Evolutionary conservation across 768 basidiomycete species (phyloP).

Genomic region (Russula brevipes): DNA sequence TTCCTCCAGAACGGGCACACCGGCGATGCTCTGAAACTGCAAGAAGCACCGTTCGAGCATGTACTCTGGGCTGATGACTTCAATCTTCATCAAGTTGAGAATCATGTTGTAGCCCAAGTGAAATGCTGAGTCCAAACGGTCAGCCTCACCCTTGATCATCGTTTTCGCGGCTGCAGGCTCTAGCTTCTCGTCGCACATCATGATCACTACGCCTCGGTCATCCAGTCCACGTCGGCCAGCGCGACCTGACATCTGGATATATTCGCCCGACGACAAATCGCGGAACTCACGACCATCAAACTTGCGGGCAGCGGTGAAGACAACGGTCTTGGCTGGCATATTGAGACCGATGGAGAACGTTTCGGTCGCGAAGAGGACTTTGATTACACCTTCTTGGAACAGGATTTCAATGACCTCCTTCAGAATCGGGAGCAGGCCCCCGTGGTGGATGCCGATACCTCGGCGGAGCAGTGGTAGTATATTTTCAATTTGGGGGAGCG

Average conservation of each 20-base stretch:
- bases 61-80: slow-evolving; percentile 95
- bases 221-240: slow-evolving; percentile 96
- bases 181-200: slow-evolving; percentile 99
- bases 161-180: slow-evolving; percentile 87
- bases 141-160: slow-evolving; percentile 98
- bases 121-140: slow-evolving; percentile 95
- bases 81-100: slow-evolving; percentile 95
- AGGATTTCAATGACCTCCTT: slow-evolving; percentile 99
- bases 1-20: slow-evolving; percentile 79
- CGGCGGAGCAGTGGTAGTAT: slow-evolving; percentile 89
- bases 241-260: slow-evolving; percentile 99
- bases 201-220: slow-evolving; percentile 97
- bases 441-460: slow-evolving; percentile 97
- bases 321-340: slow-evolving; percentile 99
- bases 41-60: slow-evolving; percentile 98
- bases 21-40: slow-evolving; percentile 94
- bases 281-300: slow-evolving; percentile 95
- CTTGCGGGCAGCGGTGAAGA: slow-evolving; percentile 92
- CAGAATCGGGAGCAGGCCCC: slow-evolving; percentile 91
- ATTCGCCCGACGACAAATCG: slow-evolving; percentile 90
- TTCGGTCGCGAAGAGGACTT: slow-evolving; percentile 97
- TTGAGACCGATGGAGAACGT: slow-evolving; percentile 97
- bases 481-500: slow-evolving; percentile 89
- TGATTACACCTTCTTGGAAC: slow-evolving; percentile 97
- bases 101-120: slow-evolving; percentile 99